Evolutionary conservation across 2,329 filamentous ascomycete genomes (phyloP).

Genomic region (Neurospora sp.): DNA sequence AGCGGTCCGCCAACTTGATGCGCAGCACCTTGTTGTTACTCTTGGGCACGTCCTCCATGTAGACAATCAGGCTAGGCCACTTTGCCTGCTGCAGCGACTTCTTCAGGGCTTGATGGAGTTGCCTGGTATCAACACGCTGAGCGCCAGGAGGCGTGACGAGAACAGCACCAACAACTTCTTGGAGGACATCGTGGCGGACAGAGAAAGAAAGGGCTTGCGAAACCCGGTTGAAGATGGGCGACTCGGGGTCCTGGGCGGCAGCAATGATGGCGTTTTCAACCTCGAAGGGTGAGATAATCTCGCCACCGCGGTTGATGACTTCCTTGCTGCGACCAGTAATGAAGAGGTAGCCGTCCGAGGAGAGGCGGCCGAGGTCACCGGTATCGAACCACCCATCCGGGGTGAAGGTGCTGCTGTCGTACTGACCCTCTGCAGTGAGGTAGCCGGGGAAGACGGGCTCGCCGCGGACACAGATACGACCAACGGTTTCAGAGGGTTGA

Average conservation of each 20-base stretch:
- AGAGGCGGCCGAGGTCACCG: conserved; percentile 43
- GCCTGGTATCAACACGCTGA: conserved; percentile 37
- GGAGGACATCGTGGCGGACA: conserved; percentile 39
- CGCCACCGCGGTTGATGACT: conserved; percentile 47
- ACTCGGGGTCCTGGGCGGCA: conserved; percentile 30
- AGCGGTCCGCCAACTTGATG: conserved; percentile 39
- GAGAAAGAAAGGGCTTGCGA: conserved; percentile 44
- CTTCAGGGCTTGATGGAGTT: conserved; percentile 36
- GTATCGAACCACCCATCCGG: conserved; percentile 43
- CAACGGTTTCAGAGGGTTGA: conserved; percentile 26
- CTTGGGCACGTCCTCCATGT: conserved; percentile 46
- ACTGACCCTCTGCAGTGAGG: conserved; percentile 30
- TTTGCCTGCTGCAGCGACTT: conserved; percentile 42
- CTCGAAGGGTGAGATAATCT: conserved; percentile 50
- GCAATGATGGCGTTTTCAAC: conserved; percentile 47
- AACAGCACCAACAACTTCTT: conserved; percentile 45
- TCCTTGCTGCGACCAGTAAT: conserved; percentile 47
- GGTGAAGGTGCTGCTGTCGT: conserved; percentile 37
- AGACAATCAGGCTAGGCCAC: conserved; percentile 40
- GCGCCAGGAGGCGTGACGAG: conserved; percentile 36
- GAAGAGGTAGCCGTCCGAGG: conserved; percentile 40
- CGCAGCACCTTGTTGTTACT: conserved; percentile 49
- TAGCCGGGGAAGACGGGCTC: conserved; percentile 43
- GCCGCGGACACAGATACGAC: conserved; percentile 41
- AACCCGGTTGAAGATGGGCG: conserved; percentile 36